Evolutionary conservation across 495 filamentous ascomycete species (phyloP), one percentile per base, ranked within the genome.

Genomic region (Lophiotrema nucula): DNA sequence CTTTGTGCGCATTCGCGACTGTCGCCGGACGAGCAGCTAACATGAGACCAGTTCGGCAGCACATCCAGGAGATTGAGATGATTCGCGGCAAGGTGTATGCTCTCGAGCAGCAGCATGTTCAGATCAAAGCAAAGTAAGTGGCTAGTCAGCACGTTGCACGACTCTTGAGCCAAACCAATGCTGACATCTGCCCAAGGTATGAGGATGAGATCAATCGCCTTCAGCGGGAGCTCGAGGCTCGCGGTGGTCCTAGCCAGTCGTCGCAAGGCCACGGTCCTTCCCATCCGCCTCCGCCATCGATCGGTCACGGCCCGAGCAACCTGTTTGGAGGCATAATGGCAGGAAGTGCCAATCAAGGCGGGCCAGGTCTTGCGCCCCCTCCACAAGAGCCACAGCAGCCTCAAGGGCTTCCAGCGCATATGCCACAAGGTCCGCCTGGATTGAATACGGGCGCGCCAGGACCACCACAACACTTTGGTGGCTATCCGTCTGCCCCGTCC

Each of bases 321-420:
- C 78, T 97, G 35, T 97, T 98, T 68, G 88, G 90, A 60, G 90
- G 89, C 22, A 96, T 98, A 64, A 97, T 98, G 88, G 81, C 93
- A 57, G 92, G 92, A 53, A 87, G 86, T 72, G 87, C 85, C 68
- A 85, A 83, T 66, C 90, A 90, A 77, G 90, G 87, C 58, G 84
- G 81, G 13, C 88, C 90, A 55, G 86, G 87, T 60, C 87, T 96
- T 68, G 91, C 90, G 51, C 93, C 92, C 67, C 90, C 89, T 58
- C 84, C 83, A 55, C 81, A 81, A 70, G 83, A 85, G 68, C 79
- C 81, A 69, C 80, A 81, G 68, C 79, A 80, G 67, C 80, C 82
- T 22, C 62, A 62, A 42, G 64, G 64, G 15, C 43, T 72, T 12
- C 72, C 71, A 37, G 64, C 62, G 13, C 70, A 73, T 25, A 53